Evolutionary conservation across 2,329 filamentous ascomycete species (phyloP), one percentile per base, ranked within the genome.

Genomic region (Ascomycota sp.): DNA sequence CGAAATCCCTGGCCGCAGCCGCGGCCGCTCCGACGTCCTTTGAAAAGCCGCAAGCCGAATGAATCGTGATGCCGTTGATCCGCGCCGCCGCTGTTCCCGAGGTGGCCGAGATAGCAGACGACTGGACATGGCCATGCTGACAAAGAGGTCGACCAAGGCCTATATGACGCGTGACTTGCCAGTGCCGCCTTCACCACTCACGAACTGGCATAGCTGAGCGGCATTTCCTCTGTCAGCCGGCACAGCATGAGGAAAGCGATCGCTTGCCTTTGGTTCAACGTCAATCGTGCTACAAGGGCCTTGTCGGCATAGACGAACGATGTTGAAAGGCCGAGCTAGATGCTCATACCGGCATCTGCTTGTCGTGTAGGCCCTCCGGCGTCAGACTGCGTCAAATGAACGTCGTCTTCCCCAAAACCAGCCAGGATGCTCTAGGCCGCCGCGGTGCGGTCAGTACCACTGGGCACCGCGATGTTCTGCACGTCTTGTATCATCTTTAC

Each of bases 141-240:
- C 28, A 11, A 34, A 32, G 3, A 36, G 26, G 17, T 20, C 28
- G 9, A 21, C 26, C 7, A 36, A 8, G 4, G 32, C 30, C 13
- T 31, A 22, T 5, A 36, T 36, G 17, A 36, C 23, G 11, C 30
- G 30, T 7, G 30, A 36, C 24, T 36, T 36, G 2, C 32, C 32
- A n/a, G n/a, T n/a, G n/a, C n/a, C n/a, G n/a, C n/a, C n/a, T n/a
- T n/a, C n/a, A n/a, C n/a, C n/a, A n/a, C n/a, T n/a, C n/a, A n/a
- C n/a, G n/a, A 23, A 23, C 12, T 33, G 17, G 22, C 35, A 33
- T 10, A 37, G 35, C 26, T 36, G 35, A n/a, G 23, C 20, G 17
- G 23, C 19, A 6, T 25, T 25, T 4, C 6, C 15, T 34, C 30
- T 4, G 21, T 23, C 21, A 10, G 25, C 23, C 4, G 12, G 21